Conservation (phyloP, 805 yeast genomes). For the Wickerhamiella musiphila region DNA sequence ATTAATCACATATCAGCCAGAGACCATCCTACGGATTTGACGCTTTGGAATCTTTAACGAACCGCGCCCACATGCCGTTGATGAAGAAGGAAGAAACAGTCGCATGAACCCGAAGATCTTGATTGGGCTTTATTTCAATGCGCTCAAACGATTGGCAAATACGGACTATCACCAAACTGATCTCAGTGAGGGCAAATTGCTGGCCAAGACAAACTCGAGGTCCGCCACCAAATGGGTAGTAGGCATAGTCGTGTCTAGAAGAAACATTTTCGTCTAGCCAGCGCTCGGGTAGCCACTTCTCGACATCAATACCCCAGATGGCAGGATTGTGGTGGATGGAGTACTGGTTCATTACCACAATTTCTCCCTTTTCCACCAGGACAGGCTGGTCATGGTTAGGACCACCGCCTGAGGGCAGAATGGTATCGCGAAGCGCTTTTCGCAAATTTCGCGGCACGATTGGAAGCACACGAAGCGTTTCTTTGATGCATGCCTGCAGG, state of each 20-base stretch:
- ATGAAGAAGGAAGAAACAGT: no score
- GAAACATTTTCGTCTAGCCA: slow-evolving; percentile 23
- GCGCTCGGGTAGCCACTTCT: slow-evolving; percentile 31
- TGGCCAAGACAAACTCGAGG: slow-evolving; percentile 40
- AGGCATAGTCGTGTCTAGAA: slow-evolving; percentile 29
- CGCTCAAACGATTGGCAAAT: slow-evolving; percentile 22
- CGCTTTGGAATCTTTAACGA: no score
- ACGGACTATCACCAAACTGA: slow-evolving; percentile 28
- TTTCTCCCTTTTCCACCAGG: slow-evolving; percentile 28
- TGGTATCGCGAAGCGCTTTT: slow-evolving; percentile 29
- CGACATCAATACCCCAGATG: slow-evolving; percentile 30
- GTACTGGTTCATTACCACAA: slow-evolving; percentile 25
- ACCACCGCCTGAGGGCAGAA: slow-evolving; percentile 37
- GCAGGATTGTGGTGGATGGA: slow-evolving; percentile 28
- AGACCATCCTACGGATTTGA: no score
- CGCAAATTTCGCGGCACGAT: slow-evolving; percentile 35
- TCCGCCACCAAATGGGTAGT: slow-evolving; percentile 38
- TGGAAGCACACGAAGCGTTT: slow-evolving; percentile 33
- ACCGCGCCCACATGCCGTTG: no score
- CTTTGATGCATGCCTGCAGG: slow-evolving; percentile 31
- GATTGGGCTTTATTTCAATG: slow-evolving; percentile 8
- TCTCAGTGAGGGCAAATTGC: slow-evolving; percentile 38
- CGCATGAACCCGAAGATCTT: no score
- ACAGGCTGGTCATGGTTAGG: slow-evolving; percentile 25
- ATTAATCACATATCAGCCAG: no score